These are phyloP conservation scores for Aspergillus flavus DNA, from an alignment of 2,329 filamentous ascomycete genomes.

Conservation along the genomic window DNA sequence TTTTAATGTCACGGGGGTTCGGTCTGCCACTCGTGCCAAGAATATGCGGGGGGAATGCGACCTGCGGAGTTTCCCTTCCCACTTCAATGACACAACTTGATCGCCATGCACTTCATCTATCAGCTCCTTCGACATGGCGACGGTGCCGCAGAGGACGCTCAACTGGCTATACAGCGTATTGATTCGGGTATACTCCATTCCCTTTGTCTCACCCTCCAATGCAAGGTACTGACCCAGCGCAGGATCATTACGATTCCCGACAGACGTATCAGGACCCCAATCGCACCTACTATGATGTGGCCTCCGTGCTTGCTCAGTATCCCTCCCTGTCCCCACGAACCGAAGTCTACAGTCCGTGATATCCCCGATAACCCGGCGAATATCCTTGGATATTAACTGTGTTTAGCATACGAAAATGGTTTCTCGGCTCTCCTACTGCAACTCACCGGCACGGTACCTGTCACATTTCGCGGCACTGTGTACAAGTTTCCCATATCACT, in stretches of 20 bases:
- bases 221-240: conserved; percentile 1
- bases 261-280: conserved; percentile 95
- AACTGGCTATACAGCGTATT: conserved; percentile 95
- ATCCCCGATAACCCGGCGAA: background rate
- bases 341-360: conserved; percentile 83
- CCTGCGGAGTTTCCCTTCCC: background rate
- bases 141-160: conserved; percentile 84
- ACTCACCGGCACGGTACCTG: conserved; percentile 85
- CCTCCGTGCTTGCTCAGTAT: conserved; percentile 76
- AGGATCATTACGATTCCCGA: conserved; percentile 42
- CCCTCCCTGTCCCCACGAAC: conserved; percentile 81
- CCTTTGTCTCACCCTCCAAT: background rate
- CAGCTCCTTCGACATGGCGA: conserved; percentile 49
- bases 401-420: conserved; percentile 82
- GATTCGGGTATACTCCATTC: conserved; percentile 61
- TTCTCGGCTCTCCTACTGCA: conserved; percentile 82
- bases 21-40: background rate
- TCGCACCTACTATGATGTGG: conserved; percentile 88
- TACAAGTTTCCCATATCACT: conserved; percentile 90
- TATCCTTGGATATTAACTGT: background rate
- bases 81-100: background rate
- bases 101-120: conserved; percentile 2
- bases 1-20: background rate
- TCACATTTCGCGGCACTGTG: conserved; percentile 81
- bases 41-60: conserved; percentile 20